Base-by-base conservation (phyloP, 306 rosid species). In the Rosa lucieae region DNA sequence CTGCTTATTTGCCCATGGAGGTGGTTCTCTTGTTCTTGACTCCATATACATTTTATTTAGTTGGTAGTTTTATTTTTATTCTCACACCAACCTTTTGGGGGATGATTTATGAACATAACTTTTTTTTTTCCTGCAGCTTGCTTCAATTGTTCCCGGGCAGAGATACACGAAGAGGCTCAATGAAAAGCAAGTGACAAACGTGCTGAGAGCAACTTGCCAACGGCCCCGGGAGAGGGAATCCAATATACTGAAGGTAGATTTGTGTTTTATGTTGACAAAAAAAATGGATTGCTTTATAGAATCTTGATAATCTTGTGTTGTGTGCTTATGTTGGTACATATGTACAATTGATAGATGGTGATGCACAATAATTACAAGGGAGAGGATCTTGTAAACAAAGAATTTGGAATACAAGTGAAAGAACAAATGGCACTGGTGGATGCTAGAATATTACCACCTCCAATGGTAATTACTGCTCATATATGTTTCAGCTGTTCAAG, bases 391-490 rank as follows among this genome's bases (percentile, higher is more conserved):
- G 90, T 63, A 0, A 53, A 15, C 0, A 77, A 44, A 11, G 85
- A 90, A 5, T 94, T 94, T 83, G 90, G 91, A 0, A 89, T 94
- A 14, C 18, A 48, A 20, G 90, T 92, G 1, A 77, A 5, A 0
- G 80, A 55, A 23, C 81, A 80, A 0, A 81, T 76, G 18, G 48
- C 87, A 0, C 0, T 78, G 51, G 39, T 92, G 6, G 84, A 88
- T 15, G 98, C 98, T 15, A 89, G 98, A 5, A 94, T 94, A 35
- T 79, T 94, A 42, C 85, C 96, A 2, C 78, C 97, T 0, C 98
- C 98, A 0, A 61, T 0, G 95, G 97, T 90, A 87, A 17, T 21
- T 12, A 29, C 23, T 67, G 47, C 11, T 67, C 48, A 15, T 26
- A 26, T 29, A 15, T 67, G 71, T 39, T 67, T 12, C 6, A 15